Conservation (phyloP, 345 rosid species). For the Lumnitzera littorea region DNA sequence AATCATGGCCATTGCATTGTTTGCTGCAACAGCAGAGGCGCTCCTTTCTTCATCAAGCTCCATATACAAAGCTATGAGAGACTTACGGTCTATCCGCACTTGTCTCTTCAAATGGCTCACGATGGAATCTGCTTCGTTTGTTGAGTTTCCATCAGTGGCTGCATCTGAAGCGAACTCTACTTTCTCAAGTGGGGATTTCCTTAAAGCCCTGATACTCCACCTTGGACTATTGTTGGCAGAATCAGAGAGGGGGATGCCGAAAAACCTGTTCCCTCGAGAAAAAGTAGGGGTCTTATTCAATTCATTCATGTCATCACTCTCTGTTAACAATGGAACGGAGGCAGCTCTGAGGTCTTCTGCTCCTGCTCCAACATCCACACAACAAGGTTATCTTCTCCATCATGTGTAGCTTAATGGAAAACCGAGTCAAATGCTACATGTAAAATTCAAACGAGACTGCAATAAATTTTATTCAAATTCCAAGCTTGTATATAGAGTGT, state of each 20-base stretch:
- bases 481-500: too few species aligned
- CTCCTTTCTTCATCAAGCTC: slow-evolving; percentile 87
- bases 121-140: slow-evolving; percentile 43
- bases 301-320: slow-evolving; percentile 30
- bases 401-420: too few species aligned
- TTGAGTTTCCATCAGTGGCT: slow-evolving; percentile 18
- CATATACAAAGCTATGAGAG: slow-evolving; percentile 75
- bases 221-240: slow-evolving; percentile 60
- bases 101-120: slow-evolving; percentile 65
- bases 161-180: slow-evolving; percentile 36
- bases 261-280: slow-evolving; percentile 56
- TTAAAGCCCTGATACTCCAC: slow-evolving; percentile 30
- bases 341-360: slow-evolving; percentile 34
- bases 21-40: slow-evolving; percentile 88
- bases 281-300: slow-evolving; percentile 39
- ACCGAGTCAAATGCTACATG: too few species aligned
- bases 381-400: too few species aligned
- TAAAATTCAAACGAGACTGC: too few species aligned
- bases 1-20: slow-evolving; percentile 94
- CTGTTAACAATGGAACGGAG: slow-evolving; percentile 28
- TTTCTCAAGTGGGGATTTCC: slow-evolving; percentile 49
- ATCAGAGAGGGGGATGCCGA: slow-evolving; percentile 66
- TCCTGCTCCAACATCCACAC: slow-evolving; percentile 10
- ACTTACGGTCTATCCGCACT: slow-evolving; percentile 71
- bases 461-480: too few species aligned